phyloP scores from a whole-genome alignment of 1,284 basidiomycete species.

The Ustilago vetiveriae region DNA sequence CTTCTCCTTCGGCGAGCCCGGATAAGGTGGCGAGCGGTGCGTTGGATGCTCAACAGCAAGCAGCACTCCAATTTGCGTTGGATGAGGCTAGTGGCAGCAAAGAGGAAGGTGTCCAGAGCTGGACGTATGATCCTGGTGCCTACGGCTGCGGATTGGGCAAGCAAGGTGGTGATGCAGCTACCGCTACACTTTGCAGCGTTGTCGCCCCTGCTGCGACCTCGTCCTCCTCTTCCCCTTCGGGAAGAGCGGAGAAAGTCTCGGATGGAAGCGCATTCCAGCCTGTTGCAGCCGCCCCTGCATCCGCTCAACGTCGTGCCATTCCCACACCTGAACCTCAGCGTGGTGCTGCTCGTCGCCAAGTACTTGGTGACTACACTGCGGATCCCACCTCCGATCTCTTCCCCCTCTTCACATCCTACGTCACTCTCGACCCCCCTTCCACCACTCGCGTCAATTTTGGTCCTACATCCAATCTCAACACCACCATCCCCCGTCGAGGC shows the following conservation, averaged over 20 bases:
- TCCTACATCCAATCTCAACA: conserved; percentile 39
- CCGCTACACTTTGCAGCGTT: conserved; percentile 32
- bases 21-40: conserved; percentile 27
- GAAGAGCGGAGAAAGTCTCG: neutral
- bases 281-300: conserved; percentile 2
- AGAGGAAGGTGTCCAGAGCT: conserved; percentile 10
- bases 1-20: conserved; percentile 3
- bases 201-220: conserved; percentile 13
- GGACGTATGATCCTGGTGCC: conserved; percentile 39
- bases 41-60: conserved; percentile 4
- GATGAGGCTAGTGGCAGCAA: conserved; percentile 1
- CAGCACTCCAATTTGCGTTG: conserved; percentile 6
- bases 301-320: conserved; percentile 1
- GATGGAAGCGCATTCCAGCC: conserved; percentile 4
- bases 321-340: conserved; percentile 18
- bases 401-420: conserved; percentile 41
- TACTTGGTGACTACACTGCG: neutral
- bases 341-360: too few species aligned
- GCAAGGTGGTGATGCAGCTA: conserved; percentile 6
- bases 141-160: conserved; percentile 26
- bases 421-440: conserved; percentile 15
- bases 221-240: neutral
- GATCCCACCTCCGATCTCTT: conserved; percentile 22
- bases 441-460: conserved; percentile 38
- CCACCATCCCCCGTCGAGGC: conserved; percentile 14